Evolutionary conservation across 2,329 filamentous ascomycete species (phyloP), one percentile per base, ranked within the genome.

Genomic region (Cadophora sp.): DNA sequence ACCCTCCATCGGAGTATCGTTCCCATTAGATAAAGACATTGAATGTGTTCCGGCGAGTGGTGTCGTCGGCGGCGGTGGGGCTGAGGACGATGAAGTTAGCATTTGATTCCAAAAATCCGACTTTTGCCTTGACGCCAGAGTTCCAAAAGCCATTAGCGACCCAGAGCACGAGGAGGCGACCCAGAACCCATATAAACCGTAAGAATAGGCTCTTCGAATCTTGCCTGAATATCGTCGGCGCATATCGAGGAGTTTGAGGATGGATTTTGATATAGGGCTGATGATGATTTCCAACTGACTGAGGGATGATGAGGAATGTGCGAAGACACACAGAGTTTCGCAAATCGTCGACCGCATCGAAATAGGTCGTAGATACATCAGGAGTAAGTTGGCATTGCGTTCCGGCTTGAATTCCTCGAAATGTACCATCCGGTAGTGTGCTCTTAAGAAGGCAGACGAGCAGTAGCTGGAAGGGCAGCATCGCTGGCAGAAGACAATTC

Each of bases 11-110:
- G 87, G 85, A 77, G 87, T 87, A 75, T 83, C 78, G 80, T 90
- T 86, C 77, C 91, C 91, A 81, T 93, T 92, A 76, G 86, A 84
- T 77, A 88, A 84, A 81, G 87, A 85, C 80, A 89, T 84, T 76
- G 85, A 83, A 78, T 87, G 85, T 81, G 85, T 85, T 82, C 87
- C 87, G 76, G 80, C 79, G 84, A 91, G 88, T 78, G 84, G 86
- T 82, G 84, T 85, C 80, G 84, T 84, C 82, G 87, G 85, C 81
- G 84, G 82, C 73, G 71, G 74, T 71, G 84, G 86, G 84, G 85
- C 86, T 88, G 85, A 77, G 79, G 81, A 82, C 80, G 79, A 79
- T 79, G 79, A 82, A 79, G 80, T 86, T 82, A 86, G 84, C 78
- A 77, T 71, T 64, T 71, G 67, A 62, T 68, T 31, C 60, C 66